A percentile compares a stretch with the other conserved stretches of the same genome.
Evolutionary conservation across 2,329 filamentous ascomycete genomes (phyloP).

Genomic region (Sclerotinia borealis): DNA sequence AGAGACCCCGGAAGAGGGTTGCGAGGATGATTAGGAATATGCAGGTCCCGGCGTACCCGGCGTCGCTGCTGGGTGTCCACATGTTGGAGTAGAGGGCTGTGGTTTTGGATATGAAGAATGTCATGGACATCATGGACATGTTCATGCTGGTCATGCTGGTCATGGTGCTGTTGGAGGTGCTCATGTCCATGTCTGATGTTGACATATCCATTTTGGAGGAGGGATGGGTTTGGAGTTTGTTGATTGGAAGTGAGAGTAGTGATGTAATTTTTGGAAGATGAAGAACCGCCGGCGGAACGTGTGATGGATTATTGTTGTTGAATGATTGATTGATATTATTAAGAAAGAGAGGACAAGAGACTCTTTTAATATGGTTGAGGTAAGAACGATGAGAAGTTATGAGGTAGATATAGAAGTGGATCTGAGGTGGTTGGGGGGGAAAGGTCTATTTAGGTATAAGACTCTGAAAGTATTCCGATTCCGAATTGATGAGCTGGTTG

Average conservation of each 20-base stretch:
- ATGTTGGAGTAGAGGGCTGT: conserved; percentile 60
- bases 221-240: not conserved
- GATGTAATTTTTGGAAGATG: conserved; percentile 10
- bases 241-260: not conserved
- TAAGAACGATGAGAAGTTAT: conserved; percentile 19
- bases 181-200: conserved; percentile 14
- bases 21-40: conserved; percentile 82
- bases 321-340: not conserved
- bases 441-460: conserved; percentile 1
- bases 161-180: conserved; percentile 31
- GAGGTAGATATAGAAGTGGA: conserved; percentile 16
- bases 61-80: conserved; percentile 68
- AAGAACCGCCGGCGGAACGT: conserved; percentile 8
- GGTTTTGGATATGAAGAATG: conserved; percentile 57
- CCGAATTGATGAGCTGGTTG: not conserved
- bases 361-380: not conserved
- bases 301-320: not conserved
- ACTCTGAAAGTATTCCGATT: not conserved
- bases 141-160: conserved; percentile 47
- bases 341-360: not conserved
- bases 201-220: conserved; percentile 16
- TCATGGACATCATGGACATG: conserved; percentile 44
- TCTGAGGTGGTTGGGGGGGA: conserved; percentile 6
- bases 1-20: conserved; percentile 60
- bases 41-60: conserved; percentile 80